Percentiles rank a stretch among this genome's conserved stretches.
Conservation (phyloP, 768 basidiomycete species). For the Clitopilus passeckerianus region DNA sequence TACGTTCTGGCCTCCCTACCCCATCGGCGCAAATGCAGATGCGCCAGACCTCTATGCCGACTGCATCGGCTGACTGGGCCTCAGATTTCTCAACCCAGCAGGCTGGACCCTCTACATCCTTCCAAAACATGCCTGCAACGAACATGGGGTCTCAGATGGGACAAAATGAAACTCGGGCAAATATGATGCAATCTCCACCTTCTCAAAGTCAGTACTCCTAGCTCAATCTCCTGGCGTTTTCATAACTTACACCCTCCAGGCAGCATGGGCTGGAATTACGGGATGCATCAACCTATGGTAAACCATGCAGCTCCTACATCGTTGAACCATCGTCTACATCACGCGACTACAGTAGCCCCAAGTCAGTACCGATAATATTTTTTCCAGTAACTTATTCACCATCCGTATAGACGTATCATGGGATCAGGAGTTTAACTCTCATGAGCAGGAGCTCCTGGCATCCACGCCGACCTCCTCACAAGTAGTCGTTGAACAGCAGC, state of each 20-base stretch:
- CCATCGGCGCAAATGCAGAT: constrained; percentile 12
- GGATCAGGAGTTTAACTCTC: constrained; percentile 63
- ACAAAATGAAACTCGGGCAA: not conserved
- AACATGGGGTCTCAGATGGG: not conserved
- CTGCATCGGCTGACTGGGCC: constrained; percentile 47
- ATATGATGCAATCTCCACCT: not conserved
- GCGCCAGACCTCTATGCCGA: constrained; percentile 16
- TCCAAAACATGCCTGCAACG: constrained; percentile 1
- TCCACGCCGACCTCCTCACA: constrained; percentile 12
- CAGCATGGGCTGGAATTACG: not conserved
- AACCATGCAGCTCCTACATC: not conserved
- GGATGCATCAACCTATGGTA: constrained; percentile 15
- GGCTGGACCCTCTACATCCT: constrained; percentile 9
- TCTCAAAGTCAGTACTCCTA: not conserved
- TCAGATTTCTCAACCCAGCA: constrained; percentile 50
- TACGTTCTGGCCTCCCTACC: constrained; percentile 43
- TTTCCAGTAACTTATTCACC: not conserved
- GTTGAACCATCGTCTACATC: not conserved
- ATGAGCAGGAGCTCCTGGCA: constrained; percentile 36
- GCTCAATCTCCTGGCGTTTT: not conserved
- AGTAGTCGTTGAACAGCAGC: constrained; percentile 14
- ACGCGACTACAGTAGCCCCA: not conserved
- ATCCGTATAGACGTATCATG: constrained; percentile 38
- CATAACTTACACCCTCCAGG: not conserved
- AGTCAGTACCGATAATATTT: not conserved